Percentiles rank a stretch among this genome's conserved stretches.
These are phyloP conservation scores for Cryptococcus sp. DNA, from an alignment of 1,284 basidiomycete genomes.

Conservation along the genomic window DNA sequence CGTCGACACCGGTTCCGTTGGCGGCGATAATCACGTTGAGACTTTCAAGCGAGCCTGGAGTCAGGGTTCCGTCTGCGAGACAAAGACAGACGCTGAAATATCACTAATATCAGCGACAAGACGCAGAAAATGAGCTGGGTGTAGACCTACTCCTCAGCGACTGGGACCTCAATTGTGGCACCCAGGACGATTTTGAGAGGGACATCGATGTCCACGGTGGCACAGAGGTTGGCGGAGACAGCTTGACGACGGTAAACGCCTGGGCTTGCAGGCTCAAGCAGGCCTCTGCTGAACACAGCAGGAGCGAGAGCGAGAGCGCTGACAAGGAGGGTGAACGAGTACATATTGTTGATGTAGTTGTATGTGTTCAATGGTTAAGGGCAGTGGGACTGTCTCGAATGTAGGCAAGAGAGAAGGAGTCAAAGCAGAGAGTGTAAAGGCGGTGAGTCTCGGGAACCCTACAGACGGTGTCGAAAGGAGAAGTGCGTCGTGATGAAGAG, in stretches of 20 bases:
- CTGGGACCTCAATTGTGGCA: not conserved
- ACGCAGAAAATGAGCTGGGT: not conserved
- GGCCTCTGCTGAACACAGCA: too few species aligned
- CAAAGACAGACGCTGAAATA: slow-evolving; percentile 12
- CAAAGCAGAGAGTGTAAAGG: too few species aligned
- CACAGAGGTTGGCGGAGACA: not conserved
- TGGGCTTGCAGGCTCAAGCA: too few species aligned
- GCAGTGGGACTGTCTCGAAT: too few species aligned
- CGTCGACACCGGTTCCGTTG: slow-evolving; percentile 1
- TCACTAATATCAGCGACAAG: not conserved
- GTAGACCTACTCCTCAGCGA: not conserved
- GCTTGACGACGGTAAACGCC: not conserved
- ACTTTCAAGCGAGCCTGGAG: not conserved
- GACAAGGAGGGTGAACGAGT: too few species aligned
- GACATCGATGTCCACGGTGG: not conserved
- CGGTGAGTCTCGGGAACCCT: too few species aligned
- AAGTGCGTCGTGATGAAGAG: too few species aligned
- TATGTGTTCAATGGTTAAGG: too few species aligned
- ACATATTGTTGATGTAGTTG: too few species aligned
- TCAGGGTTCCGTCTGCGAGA: slow-evolving; percentile 8
- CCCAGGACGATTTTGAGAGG: not conserved
- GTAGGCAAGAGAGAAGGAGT: too few species aligned
- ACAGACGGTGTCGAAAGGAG: too few species aligned
- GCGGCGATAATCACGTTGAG: not conserved
- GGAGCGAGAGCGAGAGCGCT: too few species aligned